Conservation (phyloP, 148 eudicot genomes). For the Persicaria tinctoria region DNA sequence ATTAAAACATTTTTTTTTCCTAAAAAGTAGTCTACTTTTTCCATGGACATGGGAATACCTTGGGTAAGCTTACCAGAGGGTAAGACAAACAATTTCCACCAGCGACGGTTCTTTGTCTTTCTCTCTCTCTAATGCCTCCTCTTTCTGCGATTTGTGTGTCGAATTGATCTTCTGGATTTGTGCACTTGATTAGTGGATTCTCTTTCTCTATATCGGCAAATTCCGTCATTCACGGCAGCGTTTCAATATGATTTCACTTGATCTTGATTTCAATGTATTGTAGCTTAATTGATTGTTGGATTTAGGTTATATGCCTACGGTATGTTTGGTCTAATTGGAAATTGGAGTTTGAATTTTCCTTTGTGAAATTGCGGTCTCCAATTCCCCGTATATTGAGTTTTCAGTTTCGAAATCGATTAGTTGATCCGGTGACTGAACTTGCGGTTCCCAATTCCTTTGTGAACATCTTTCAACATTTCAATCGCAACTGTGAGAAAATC, state of each 20-base stretch:
- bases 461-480: not conserved
- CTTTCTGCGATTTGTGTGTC: not conserved
- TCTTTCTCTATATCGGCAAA: not conserved
- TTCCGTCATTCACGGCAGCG: not conserved
- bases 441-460: not conserved
- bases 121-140: not conserved
- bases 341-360: not conserved
- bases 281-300: not conserved
- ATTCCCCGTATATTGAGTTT: not conserved
- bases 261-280: not conserved
- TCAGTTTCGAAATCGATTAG: not conserved
- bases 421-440: not conserved
- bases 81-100: too few species aligned
- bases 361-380: not conserved
- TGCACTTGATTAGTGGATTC: not conserved
- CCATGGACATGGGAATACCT: too few species aligned
- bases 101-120: too few species aligned
- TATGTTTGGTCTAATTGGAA: too few species aligned
- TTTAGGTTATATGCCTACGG: not conserved
- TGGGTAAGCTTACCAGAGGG: too few species aligned
- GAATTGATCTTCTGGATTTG: not conserved
- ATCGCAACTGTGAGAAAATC: not conserved
- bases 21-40: too few species aligned
- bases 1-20: too few species aligned
- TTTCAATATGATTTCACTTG: not conserved